phyloP scores from a whole-genome alignment of 371 early-diverging fungal genomes.

The Mucor mucedo region DNA sequence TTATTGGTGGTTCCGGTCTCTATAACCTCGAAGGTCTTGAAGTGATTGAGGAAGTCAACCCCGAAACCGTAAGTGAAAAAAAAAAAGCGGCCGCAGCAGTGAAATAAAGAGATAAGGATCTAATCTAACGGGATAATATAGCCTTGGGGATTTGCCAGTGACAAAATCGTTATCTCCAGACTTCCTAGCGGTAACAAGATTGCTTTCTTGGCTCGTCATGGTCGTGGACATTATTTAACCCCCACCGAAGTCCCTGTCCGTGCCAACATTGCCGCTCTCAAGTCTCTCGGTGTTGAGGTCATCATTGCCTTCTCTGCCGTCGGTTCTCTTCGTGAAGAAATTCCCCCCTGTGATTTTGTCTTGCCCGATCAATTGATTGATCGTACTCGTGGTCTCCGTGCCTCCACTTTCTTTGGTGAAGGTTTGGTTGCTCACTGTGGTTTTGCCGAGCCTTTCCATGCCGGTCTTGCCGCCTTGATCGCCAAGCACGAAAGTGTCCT shows the following conservation, averaged over 20 bases:
- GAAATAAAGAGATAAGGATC: background rate
- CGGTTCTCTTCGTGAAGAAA: slow-evolving; percentile 92
- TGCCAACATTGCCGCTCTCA: slow-evolving; percentile 98
- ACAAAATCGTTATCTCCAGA: slow-evolving; percentile 73
- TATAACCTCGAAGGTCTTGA: slow-evolving; percentile 90
- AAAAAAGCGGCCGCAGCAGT: background rate
- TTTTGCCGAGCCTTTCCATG: slow-evolving; percentile 96
- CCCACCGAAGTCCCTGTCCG: slow-evolving; percentile 93
- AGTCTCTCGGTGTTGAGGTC: slow-evolving; percentile 88
- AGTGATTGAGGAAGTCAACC: slow-evolving; percentile 82
- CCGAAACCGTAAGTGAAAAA: slow-evolving; percentile 71
- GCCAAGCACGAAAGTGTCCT: slow-evolving; percentile 55
- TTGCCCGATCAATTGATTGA: slow-evolving; percentile 94
- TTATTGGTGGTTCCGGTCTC: slow-evolving; percentile 96
- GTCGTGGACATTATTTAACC: slow-evolving; percentile 83
- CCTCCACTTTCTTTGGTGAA: slow-evolving; percentile 89
- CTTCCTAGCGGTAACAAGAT: slow-evolving; percentile 80
- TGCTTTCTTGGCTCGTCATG: slow-evolving; percentile 97
- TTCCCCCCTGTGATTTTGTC: slow-evolving; percentile 93
- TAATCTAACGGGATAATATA: slow-evolving; percentile 18
- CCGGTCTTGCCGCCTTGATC: slow-evolving; percentile 75
- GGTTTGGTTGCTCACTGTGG: slow-evolving; percentile 90
- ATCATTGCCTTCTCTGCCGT: slow-evolving; percentile 96
- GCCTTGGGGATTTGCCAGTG: slow-evolving; percentile 94
- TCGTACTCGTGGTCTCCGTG: slow-evolving; percentile 92